Base-by-base conservation (phyloP, 176 grass and related monocot species). In the Ensete glaucum region DNA sequence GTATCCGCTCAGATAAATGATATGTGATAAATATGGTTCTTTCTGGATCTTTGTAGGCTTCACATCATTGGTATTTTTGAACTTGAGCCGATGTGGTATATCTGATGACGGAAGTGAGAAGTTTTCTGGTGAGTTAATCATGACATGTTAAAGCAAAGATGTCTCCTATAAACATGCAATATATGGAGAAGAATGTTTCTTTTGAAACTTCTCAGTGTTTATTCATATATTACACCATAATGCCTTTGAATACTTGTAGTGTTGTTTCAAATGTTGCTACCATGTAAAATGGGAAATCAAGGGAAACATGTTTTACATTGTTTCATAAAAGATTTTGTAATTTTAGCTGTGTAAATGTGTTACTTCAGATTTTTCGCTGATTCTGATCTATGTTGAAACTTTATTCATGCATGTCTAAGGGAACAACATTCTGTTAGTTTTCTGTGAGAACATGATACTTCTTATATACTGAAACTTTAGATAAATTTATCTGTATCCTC, bases 31-130 rank as follows among this genome's bases (percentile, higher is more conserved):
- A 21, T 2, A 21, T 17, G 10, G 19, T 50, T 62, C 1, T 63
- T 52, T 14, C 9, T 72, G 25, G 15, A 70, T 75, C 66, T 83
- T 77, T 89, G 26, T 89, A 99, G 91, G 83, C 54, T 85, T 95
- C 77, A 49, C 76, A 72, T 89, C 81, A 19, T 82, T 95, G 79
- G 78, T 88, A 9, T 78, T 89, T 78, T 77, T 95, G 79, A 99
- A 94, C 86, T 81, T 99, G 19, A 89, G 67, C 84, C 71, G 96
- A 55, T 95, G 91, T 79, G 83, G 86, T 16, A 82, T 99, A 85
- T 77, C 77, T 68, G 85, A 99, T 75, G 83, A 85, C 83, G 96
- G 96, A 66, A 94, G 86, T 64, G 88, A 99, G 65, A 83, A 85
- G 3, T 85, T 99, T 83, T 26, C 89, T 68, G 91, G 96, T 99